Evolutionary conservation across 139 green algal genomes (phyloP), one percentile per base, ranked within the genome.

Genomic region (Auxenochlorella pyrenoidosa): DNA sequence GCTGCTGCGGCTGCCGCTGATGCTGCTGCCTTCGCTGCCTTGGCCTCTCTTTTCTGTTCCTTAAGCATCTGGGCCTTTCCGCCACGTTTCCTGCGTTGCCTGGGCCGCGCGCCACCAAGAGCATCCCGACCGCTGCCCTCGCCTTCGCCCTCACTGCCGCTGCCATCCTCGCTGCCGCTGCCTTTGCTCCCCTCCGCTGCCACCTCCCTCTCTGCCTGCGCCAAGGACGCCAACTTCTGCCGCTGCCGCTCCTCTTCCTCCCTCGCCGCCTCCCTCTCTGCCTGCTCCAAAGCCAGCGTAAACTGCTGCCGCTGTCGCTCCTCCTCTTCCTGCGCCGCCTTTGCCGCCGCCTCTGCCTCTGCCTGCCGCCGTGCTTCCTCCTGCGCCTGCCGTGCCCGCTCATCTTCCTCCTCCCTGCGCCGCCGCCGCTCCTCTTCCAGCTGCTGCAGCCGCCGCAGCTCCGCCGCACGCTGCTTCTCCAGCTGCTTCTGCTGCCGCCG

Each of bases 281-380:
- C 10, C 13, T 58, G 40, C 73, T 24, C 22, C 73, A 79, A 28
- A 21, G 41, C 16, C 6, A 41, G 38, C 4, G 40, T 26, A 40
- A 73, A 73, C 13, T 15, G 10, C 66, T 21, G 32, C 40, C 73
- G 40, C 73, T 79, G 73, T 24, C 41, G 73, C 24, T 73, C 66
- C 66, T 40, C 66, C 30, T 38, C 66, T 18, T 34, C 66, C 66
- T 32, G 66, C 66, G n/a, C 32, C 28, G 30, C 30, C 66, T 16
- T 32, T 21, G 66, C 66, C 5, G 41, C 41, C 32, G 77, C 76
- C 18, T 59, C 76, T n/a, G 63, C 47, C 76, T 82, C 44, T 65
- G 76, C 76, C 76, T 78, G 44, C 77, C 47, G 77, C 36, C 34
- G n/a, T 13, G 28, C 73, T 30, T 66, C 38, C 79, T 75, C 79